Percentiles rank a stretch among this genome's conserved stretches.
These are phyloP conservation scores for Phaeosphaeria sp. DNA, from an alignment of 2,329 filamentous ascomycete genomes.

Conservation along the genomic window DNA sequence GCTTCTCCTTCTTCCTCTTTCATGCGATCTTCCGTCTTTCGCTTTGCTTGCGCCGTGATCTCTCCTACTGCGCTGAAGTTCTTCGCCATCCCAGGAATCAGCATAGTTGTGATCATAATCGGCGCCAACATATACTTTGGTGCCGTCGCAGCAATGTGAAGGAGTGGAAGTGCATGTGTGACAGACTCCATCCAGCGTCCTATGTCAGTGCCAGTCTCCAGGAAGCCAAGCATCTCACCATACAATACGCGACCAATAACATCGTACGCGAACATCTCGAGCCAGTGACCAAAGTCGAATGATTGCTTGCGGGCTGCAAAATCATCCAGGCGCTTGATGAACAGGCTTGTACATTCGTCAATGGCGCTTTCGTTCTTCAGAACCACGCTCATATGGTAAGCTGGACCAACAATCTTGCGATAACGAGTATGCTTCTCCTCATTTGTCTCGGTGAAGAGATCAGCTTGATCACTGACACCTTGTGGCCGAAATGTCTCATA, in stretches of 20 bases:
- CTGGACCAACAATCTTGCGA: slow-evolving; percentile 22
- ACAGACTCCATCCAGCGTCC: slow-evolving; percentile 48
- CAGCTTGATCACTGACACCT: slow-evolving; percentile 24
- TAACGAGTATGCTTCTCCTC: slow-evolving; percentile 23
- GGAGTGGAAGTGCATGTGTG: slow-evolving; percentile 41
- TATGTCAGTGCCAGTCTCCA: slow-evolving; percentile 48
- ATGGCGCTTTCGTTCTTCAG: slow-evolving; percentile 40
- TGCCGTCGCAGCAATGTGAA: slow-evolving; percentile 35
- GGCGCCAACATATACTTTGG: slow-evolving; percentile 39
- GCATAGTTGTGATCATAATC: slow-evolving; percentile 30
- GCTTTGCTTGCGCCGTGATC: slow-evolving; percentile 20
- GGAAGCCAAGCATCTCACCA: slow-evolving; percentile 51
- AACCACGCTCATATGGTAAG: slow-evolving; percentile 52
- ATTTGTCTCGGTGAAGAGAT: slow-evolving; percentile 26
- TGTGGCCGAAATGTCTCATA: slow-evolving; percentile 15
- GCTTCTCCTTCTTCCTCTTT: not conserved
- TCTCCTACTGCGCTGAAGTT: slow-evolving; percentile 35
- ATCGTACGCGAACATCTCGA: slow-evolving; percentile 43
- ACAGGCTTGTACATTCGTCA: slow-evolving; percentile 28
- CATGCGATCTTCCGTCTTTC: slow-evolving; percentile 18
- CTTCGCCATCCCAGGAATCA: slow-evolving; percentile 25
- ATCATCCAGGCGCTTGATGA: slow-evolving; percentile 27
- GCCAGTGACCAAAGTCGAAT: slow-evolving; percentile 36
- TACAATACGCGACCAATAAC: slow-evolving; percentile 53
- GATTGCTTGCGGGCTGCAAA: slow-evolving; percentile 20